Evolutionary conservation across 139 green algal species (phyloP), one percentile per base, ranked within the genome.

Genomic region (Closterium sp.): DNA sequence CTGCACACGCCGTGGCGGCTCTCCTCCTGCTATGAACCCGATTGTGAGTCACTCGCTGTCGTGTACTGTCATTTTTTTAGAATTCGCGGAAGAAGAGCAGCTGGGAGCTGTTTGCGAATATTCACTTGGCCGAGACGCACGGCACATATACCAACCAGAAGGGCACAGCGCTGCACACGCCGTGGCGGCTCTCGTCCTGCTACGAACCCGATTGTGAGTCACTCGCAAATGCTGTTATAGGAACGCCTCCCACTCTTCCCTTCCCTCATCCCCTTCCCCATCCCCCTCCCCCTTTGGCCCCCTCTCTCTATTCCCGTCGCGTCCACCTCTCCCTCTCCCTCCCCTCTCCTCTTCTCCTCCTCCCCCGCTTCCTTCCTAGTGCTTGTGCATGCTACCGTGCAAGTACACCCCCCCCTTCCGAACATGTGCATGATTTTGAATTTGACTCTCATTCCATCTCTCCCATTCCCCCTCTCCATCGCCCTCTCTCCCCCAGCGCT

Each of bases 81-180:
- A n/a, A n/a, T n/a, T n/a, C 89, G 70, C 89, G 70, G 29, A 92
- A 92, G 50, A 29, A 73, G 32, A 92, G 70, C 70, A 92, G 89
- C 89, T 92, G 89, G 89, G 89, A 92, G 89, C 32, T 92, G 17
- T 88, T 73, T 3, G 84, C 84, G 19, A 92, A 92, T 28, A 73
- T 92, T 24, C 89, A 92, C 89, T 27, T 92, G 9, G 89, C 89
- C 1, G n/a, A 92, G 89, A 45, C 89, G 17, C 89, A 92, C 89
- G 89, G 89, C 89, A 84, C 89, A 2, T 92, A 92, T 79, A 90
- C 45, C 50, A 92, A 92, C 62, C 89, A 92, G 89, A 92, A 92
- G 89, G 89, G 89, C 89, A 92, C 89, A 11, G 70, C 70, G 4
- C 70, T 92, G n/a, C 89, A 92, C 70, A 31, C 45, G 70, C 89